Conservation (phyloP, 2,329 filamentous ascomycete genomes). For the Neonectria sp. region DNA sequence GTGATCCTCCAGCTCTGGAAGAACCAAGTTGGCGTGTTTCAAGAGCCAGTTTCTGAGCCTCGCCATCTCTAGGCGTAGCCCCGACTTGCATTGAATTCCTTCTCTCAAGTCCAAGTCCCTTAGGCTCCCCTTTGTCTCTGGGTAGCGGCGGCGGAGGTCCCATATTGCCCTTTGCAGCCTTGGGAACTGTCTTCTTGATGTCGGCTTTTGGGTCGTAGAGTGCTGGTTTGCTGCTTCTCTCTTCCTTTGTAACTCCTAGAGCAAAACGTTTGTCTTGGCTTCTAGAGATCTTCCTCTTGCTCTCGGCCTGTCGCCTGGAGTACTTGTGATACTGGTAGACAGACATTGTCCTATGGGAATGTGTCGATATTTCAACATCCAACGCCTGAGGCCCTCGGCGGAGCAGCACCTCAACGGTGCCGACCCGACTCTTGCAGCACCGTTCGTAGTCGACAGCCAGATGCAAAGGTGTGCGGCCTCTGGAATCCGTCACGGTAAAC, state of each 20-base stretch:
- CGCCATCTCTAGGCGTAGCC: too few species aligned
- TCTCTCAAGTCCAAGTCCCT: too few species aligned
- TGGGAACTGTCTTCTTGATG: background rate
- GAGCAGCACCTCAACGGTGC: slow-evolving; percentile 15
- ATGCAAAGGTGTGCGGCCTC: slow-evolving; percentile 18
- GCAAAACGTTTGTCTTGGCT: too few species aligned
- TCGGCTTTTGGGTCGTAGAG: too few species aligned
- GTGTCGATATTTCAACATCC: background rate
- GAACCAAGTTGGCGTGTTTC: too few species aligned
- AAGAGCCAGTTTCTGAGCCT: too few species aligned
- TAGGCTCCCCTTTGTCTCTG: background rate
- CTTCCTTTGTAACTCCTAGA: too few species aligned
- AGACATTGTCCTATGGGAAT: background rate
- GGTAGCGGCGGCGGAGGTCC: slow-evolving; percentile 5
- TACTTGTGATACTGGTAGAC: slow-evolving; percentile 19
- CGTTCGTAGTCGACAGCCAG: slow-evolving; percentile 23
- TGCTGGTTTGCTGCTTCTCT: too few species aligned
- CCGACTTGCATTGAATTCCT: too few species aligned
- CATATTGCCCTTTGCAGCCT: slow-evolving; percentile 12
- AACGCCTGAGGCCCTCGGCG: slow-evolving; percentile 6
- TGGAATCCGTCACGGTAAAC: slow-evolving; percentile 16
- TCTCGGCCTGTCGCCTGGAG: background rate
- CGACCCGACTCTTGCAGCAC: slow-evolving; percentile 13
- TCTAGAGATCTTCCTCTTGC: background rate
- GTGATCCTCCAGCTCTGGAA: too few species aligned